Percentiles rank a stretch among this genome's conserved stretches.
Evolutionary conservation across 768 basidiomycete species (phyloP).

Genomic region (Kwoniella dendrophila): DNA sequence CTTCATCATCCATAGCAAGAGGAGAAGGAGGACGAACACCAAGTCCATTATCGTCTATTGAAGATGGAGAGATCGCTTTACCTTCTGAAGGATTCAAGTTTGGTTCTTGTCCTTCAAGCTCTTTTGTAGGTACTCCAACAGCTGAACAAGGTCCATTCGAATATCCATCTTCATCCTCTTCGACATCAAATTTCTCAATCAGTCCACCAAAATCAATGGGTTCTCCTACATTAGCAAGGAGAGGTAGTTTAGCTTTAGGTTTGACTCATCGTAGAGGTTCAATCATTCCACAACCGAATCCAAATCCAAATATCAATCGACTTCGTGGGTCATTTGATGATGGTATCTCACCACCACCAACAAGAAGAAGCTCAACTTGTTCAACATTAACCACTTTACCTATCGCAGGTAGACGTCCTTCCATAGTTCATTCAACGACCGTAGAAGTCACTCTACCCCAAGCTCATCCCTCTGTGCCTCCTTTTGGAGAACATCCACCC

Average conservation of each 20-base stretch:
- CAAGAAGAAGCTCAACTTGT: constrained; percentile 34
- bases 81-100: constrained; percentile 32
- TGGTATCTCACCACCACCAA: constrained; percentile 23
- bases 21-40: constrained; percentile 15
- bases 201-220: constrained; percentile 10
- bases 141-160: constrained; percentile 52
- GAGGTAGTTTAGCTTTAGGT: constrained; percentile 12
- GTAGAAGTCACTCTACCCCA: constrained; percentile 18
- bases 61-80: constrained; percentile 19
- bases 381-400: constrained; percentile 41
- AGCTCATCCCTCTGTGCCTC: background rate
- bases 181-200: background rate
- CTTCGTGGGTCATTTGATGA: background rate
- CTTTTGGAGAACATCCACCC: constrained; percentile 7
- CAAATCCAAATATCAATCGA: too few relatives aligned
- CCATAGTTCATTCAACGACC: constrained; percentile 38
- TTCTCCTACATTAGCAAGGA: constrained; percentile 5
- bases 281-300: constrained; percentile 12
- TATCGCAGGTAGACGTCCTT: constrained; percentile 32
- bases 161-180: constrained; percentile 30
- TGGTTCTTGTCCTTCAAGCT: constrained; percentile 37
- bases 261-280: constrained; percentile 16
- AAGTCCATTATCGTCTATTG: constrained; percentile 1
- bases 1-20: constrained; percentile 12
- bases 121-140: constrained; percentile 42